Base-by-base conservation (phyloP, 306 rosid genomes). In the Medicago lupulina region DNA sequence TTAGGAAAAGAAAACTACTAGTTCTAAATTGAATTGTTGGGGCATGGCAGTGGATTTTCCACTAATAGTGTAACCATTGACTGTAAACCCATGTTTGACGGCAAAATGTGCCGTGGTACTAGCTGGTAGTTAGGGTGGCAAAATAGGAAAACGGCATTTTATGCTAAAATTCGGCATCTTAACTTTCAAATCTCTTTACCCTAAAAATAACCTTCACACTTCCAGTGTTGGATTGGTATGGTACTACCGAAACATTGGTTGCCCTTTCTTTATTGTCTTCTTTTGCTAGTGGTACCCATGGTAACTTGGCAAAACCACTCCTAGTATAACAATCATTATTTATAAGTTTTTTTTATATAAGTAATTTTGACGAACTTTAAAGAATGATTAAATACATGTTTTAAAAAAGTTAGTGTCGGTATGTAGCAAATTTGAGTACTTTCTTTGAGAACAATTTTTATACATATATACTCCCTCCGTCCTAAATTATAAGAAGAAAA, bases 221-320 rank as follows among this genome's bases (percentile, higher is more conserved):
- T 10, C 31, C 46, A 7, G 2, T 44, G 21, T 2, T 23, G 28
- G 28, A 2, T 68, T 46, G 54, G 39, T 21, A 43, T 46, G 54
- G 39, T 21, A 43, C 55, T 43, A 67, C 41, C 55, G 46, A 68
- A 68, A 41, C 40, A 46, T 46, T 21, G 19, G 39, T n/a, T 25
- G 60, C 28, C 44, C 4, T 67, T 43, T 66, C 9, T 66, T 13
- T 12, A 5, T 66, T 62, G 68, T 62, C 38, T 69, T 69, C 9
- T 4, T 47, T n/a, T n/a, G n/a, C n/a, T n/a, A n/a, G 9, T 23
- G 40, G 59, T 68, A 25, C n/a, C 43, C 41, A 25, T 44, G 36
- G 49, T 7, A 71, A 54, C 64, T 17, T 53, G 1, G 46, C n/a
- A 25, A 74, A 60, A 44, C 44, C n/a, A n/a, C 19, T 8, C 41